phyloP scores from a whole-genome alignment of 2,329 filamentous ascomycete genomes.

The Hymenoscyphus albidus region DNA sequence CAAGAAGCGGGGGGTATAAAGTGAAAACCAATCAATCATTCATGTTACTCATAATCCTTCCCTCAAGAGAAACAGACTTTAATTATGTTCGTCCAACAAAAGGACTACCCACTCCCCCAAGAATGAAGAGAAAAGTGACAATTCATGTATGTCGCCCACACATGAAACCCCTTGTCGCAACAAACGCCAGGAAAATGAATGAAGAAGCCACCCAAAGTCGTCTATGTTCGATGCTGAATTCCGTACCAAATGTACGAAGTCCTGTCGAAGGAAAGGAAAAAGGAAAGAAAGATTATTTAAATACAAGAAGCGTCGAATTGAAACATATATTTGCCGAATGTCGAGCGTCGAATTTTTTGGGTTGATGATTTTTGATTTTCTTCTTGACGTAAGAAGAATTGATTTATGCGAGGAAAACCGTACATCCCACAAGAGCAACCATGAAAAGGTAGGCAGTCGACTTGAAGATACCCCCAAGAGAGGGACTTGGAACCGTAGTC shows the following conservation, averaged over 20 bases:
- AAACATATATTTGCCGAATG: neutral
- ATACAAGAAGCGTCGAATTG: neutral
- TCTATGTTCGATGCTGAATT: neutral
- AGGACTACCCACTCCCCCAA: too few relatives aligned
- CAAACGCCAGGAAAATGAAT: neutral
- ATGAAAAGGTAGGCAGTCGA: slow-evolving; percentile 30
- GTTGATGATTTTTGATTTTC: neutral
- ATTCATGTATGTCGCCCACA: too few relatives aligned
- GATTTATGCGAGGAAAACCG: slow-evolving; percentile 17
- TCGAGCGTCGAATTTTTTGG: neutral
- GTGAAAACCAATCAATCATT: too few relatives aligned
- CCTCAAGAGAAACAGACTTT: too few relatives aligned
- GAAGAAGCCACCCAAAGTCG: neutral
- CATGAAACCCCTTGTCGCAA: too few relatives aligned
- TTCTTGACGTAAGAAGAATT: neutral
- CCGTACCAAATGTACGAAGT: neutral
- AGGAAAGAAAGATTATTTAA: neutral
- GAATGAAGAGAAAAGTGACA: too few relatives aligned
- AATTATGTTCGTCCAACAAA: too few relatives aligned
- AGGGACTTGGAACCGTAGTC: slow-evolving; percentile 30
- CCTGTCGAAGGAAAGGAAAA: neutral
- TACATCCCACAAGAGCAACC: slow-evolving; percentile 28
- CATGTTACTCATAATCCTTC: too few relatives aligned
- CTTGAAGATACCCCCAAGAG: slow-evolving; percentile 6
- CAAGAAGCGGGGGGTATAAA: too few relatives aligned